Conservation (phyloP, 768 basidiomycete species). For the Tulasnella sp. region DNA sequence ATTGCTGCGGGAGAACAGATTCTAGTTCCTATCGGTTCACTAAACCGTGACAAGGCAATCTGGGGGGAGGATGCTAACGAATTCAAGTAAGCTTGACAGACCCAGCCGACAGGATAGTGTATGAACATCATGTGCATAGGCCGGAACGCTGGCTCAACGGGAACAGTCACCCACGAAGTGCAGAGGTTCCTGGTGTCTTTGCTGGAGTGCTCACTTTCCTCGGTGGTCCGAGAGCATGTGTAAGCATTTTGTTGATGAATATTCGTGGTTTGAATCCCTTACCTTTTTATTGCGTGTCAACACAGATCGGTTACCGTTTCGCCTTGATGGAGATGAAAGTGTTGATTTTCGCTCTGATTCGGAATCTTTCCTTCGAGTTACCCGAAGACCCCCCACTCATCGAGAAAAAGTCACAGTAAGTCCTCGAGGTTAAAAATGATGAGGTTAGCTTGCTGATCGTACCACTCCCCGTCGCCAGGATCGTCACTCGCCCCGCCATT, state of each 20-base stretch:
- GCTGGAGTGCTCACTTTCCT: conserved; percentile 54
- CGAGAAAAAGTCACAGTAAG: conserved; percentile 14
- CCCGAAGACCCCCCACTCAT: conserved; percentile 43
- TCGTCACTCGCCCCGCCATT: conserved; percentile 1
- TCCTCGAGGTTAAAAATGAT: background rate
- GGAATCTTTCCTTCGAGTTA: conserved; percentile 46
- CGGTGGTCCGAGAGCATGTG: conserved; percentile 54
- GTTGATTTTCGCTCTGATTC: conserved; percentile 44
- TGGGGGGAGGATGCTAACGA: conserved; percentile 58
- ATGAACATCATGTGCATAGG: conserved; percentile 30
- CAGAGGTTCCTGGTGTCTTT: conserved; percentile 51
- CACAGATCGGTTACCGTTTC: conserved; percentile 16
- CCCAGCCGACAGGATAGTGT: background rate
- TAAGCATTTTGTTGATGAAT: conserved; percentile 28
- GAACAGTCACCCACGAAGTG: conserved; percentile 37
- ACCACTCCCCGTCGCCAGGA: background rate
- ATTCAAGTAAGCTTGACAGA: conserved; percentile 42
- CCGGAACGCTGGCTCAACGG: conserved; percentile 56
- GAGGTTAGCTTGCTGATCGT: background rate
- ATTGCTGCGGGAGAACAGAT: conserved; percentile 33
- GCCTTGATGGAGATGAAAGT: conserved; percentile 32
- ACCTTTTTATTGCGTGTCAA: background rate
- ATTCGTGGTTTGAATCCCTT: background rate
- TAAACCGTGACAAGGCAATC: conserved; percentile 46
- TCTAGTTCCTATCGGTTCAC: conserved; percentile 43